Evolutionary conservation across 2,329 filamentous ascomycete genomes (phyloP), one percentile per base, ranked within the genome.

Genomic region (Trichoderma breve): DNA sequence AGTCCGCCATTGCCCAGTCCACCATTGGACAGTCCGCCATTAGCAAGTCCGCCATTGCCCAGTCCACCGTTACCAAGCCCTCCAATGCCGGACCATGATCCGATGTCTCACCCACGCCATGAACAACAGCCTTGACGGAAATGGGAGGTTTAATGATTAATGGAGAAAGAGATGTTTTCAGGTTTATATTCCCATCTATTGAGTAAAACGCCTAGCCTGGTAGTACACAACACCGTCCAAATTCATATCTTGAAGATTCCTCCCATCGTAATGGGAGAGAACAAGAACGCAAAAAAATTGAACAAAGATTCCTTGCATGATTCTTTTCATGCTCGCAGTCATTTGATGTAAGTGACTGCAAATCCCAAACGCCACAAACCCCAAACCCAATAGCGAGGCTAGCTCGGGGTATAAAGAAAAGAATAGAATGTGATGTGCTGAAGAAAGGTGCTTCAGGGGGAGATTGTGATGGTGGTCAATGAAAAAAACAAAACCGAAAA

Each of bases 191-290:
- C 70, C 73, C 70, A 24, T 79, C 74, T 77, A 74, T 74, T 73
- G 73, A 77, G 76, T 73, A 43, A 43, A 77, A 78, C 78, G 76
- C 77, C 79, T 76, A 76, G 68, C 74, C 76, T 76, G 74, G 73
- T 73, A 73, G 74, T 78, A 77, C 73, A 75, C 75, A 71, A 75
- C 73, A 72, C 73, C 75, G 74, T 74, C 74, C 74, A 76, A 75
- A 74, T 74, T 71, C 71, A 34, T 39, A 66, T 32, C 26, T 43
- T 28, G 26, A 55, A 67, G 43, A 36, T 2, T 6, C 36, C 15
- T 66, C 36, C 28, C 51, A 61, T 30, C 24, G 1, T 39, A 30
- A 61, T 14, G 15, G 15, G 24, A 18, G 36, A 12, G 21, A 34
- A 55, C 18, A 58, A 18, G 30, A 32, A 32, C 32, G 4, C n/a